phyloP scores from a whole-genome alignment of 352 stramenopile genomes.

The Pythium utonaiense region DNA sequence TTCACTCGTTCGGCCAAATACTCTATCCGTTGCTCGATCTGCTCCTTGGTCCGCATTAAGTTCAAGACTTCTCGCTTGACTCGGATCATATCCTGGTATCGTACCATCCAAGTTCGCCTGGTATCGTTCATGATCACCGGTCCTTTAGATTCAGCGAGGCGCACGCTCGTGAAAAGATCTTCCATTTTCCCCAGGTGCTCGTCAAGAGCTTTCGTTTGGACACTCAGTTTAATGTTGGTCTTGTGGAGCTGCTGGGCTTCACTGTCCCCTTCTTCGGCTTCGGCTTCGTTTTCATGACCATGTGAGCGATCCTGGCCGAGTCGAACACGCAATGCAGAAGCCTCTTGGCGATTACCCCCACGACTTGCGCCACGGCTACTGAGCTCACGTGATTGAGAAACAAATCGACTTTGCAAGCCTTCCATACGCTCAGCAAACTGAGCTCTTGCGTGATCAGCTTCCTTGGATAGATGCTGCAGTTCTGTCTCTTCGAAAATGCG shows the following conservation, averaged over 20 bases:
- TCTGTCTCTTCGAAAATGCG: slow-evolving; percentile 30
- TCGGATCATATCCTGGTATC: slow-evolving; percentile 27
- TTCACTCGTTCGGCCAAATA: slow-evolving; percentile 13
- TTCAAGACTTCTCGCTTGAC: slow-evolving; percentile 22
- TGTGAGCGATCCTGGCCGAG: background rate
- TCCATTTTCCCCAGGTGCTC: slow-evolving; percentile 30
- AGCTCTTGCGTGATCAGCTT: background rate
- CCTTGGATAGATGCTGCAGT: slow-evolving; percentile 12
- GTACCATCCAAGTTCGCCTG: slow-evolving; percentile 26
- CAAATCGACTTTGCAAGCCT: slow-evolving; percentile 7
- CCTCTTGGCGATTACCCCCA: slow-evolving; percentile 1
- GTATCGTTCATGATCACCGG: slow-evolving; percentile 39
- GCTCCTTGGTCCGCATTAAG: slow-evolving; percentile 9
- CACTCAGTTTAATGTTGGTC: slow-evolving; percentile 23
- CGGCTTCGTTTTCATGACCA: background rate
- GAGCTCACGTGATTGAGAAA: slow-evolving; percentile 10
- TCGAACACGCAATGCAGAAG: background rate
- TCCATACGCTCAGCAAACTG: slow-evolving; percentile 15
- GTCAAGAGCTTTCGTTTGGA: slow-evolving; percentile 21
- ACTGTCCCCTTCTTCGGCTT: slow-evolving; percentile 10
- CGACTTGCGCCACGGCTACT: slow-evolving; percentile 14
- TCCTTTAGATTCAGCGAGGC: slow-evolving; percentile 31
- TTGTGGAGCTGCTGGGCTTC: slow-evolving; percentile 23
- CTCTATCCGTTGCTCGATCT: slow-evolving; percentile 12
- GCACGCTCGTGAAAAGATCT: slow-evolving; percentile 26